Percentiles rank a stretch among this genome's conserved stretches.
Evolutionary conservation across 1,284 basidiomycete genomes (phyloP).

Genomic region (Moesziomyces globuligerus): DNA sequence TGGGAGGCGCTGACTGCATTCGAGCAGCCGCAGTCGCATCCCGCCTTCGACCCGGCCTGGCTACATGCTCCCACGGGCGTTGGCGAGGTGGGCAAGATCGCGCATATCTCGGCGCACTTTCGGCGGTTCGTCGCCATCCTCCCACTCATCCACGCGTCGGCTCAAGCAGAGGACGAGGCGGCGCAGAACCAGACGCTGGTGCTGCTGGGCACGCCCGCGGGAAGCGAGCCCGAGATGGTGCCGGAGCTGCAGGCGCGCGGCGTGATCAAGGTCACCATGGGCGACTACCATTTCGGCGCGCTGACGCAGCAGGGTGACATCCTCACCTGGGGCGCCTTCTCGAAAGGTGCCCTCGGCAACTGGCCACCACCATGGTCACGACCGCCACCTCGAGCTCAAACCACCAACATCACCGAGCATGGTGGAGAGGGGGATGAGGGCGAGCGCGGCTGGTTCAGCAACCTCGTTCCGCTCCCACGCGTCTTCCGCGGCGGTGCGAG

Average conservation of each 20-base stretch:
- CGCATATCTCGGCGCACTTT: conserved; percentile 85
- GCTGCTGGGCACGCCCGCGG: conserved; percentile 58
- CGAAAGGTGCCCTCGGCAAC: conserved; percentile 81
- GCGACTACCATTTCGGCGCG: conserved; percentile 89
- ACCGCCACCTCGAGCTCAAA: too few relatives aligned
- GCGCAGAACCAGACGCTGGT: conserved; percentile 53
- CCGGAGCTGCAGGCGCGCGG: conserved; percentile 77
- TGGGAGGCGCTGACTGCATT: conserved; percentile 22
- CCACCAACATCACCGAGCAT: too few relatives aligned
- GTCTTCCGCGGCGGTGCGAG: conserved; percentile 1
- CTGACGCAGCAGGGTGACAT: conserved; percentile 80
- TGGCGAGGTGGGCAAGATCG: conserved; percentile 52
- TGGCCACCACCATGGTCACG: conserved; percentile 68
- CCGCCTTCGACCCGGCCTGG: conserved; percentile 18
- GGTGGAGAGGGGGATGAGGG: conserved; percentile 7
- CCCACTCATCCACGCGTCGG: conserved; percentile 72
- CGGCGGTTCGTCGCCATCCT: conserved; percentile 80
- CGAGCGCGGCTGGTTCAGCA: conserved; percentile 9
- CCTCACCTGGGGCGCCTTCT: conserved; percentile 84
- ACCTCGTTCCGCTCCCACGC: conserved; percentile 9
- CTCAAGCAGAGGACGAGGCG: not conserved
- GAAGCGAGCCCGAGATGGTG: conserved; percentile 72
- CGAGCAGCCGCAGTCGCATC: conserved; percentile 3
- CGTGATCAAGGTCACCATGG: conserved; percentile 84
- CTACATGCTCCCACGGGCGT: not conserved